phyloP scores from a whole-genome alignment of 2,329 filamentous ascomycete species.

The Cercospora sp. region DNA sequence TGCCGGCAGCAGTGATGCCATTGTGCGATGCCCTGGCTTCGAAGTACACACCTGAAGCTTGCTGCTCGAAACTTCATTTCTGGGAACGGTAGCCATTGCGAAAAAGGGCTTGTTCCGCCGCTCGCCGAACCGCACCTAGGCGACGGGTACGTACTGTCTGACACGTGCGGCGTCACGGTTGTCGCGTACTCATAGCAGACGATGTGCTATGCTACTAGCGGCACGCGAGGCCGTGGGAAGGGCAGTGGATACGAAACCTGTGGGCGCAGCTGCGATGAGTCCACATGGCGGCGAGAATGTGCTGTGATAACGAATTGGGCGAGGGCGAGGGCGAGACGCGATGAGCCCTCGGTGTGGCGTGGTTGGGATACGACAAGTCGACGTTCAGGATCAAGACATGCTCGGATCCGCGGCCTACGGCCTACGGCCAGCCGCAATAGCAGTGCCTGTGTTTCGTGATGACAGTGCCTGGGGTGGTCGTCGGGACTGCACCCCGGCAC shows the following conservation, averaged over 20 bases:
- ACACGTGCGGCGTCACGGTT: neutral
- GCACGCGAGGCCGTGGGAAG: neutral
- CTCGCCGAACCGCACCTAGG: neutral
- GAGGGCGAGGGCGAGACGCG: neutral
- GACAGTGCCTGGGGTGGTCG: neutral
- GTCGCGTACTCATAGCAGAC: neutral
- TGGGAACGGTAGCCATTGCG: neutral
- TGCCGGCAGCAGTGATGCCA: neutral
- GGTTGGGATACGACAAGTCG: constrained; percentile 9
- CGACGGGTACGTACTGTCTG: neutral
- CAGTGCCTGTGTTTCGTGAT: neutral
- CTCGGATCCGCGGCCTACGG: neutral
- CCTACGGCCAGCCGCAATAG: neutral
- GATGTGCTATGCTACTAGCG: neutral
- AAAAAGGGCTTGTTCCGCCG: neutral
- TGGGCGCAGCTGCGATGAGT: neutral
- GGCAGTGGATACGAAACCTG: neutral
- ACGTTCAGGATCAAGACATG: neutral
- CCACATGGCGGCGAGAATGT: neutral
- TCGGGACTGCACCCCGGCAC: neutral
- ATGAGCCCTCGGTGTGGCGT: constrained; percentile 3
- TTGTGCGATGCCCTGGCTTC: neutral
- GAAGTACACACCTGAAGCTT: neutral
- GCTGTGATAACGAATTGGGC: neutral
- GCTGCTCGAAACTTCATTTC: neutral